Conservation (phyloP, 108 stramenopile species). For the Nitzschia palea region DNA sequence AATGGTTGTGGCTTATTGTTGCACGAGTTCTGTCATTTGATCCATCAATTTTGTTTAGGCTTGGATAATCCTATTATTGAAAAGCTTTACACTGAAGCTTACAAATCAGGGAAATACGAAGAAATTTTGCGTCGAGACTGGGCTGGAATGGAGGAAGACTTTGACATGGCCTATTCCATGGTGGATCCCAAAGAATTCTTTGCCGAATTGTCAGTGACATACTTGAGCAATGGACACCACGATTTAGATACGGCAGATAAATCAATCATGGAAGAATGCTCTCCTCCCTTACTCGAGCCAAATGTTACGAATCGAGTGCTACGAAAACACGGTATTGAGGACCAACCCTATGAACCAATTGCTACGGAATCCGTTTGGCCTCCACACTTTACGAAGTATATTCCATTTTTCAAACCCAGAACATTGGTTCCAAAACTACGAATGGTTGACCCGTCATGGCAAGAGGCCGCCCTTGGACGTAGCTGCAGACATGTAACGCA, state of each 20-base stretch:
- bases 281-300: constrained; percentile 71
- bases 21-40: constrained; percentile 83
- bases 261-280: constrained; percentile 43
- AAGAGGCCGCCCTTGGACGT: constrained; percentile 19
- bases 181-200: constrained; percentile 85
- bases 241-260: constrained; percentile 48
- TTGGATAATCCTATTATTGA: constrained; percentile 50
- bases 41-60: constrained; percentile 77
- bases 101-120: constrained; percentile 54
- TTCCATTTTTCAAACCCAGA: not conserved
- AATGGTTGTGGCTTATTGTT: constrained; percentile 80
- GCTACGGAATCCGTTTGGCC: not conserved
- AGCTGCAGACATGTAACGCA: constrained; percentile 35
- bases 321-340: constrained; percentile 20
- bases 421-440: constrained; percentile 9
- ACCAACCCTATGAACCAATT: not conserved
- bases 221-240: constrained; percentile 58
- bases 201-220: constrained; percentile 83
- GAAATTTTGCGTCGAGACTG: constrained; percentile 72
- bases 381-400: not conserved
- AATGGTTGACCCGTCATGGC: constrained; percentile 28
- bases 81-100: constrained; percentile 40
- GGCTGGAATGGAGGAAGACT: constrained; percentile 58
- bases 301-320: constrained; percentile 47
- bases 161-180: constrained; percentile 74